Evolutionary conservation across 257 asterid species (phyloP).

Genomic region (Sherardia arvensis): DNA sequence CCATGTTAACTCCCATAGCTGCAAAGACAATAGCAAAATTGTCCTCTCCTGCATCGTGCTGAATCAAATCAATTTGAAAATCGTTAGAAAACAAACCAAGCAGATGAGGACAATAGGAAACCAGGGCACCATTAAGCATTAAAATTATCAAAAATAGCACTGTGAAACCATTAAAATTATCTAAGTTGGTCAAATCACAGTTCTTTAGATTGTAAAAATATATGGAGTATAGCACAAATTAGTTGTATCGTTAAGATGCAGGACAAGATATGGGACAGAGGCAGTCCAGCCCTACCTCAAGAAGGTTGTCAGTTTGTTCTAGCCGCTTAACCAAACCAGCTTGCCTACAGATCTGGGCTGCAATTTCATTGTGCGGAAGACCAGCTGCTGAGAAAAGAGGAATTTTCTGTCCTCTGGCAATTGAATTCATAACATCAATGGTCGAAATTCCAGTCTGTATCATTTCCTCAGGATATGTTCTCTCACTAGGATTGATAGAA

Average conservation of each 20-base stretch:
- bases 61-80: conserved; percentile 20
- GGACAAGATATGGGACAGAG: too few species aligned
- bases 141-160: not conserved
- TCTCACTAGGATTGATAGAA: conserved; percentile 98
- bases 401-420: conserved; percentile 96
- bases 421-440: conserved; percentile 96
- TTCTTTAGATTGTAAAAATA: not conserved
- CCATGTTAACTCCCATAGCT: conserved; percentile 99
- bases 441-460: conserved; percentile 97
- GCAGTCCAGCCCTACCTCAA: conserved; percentile 42
- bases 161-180: not conserved
- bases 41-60: conserved; percentile 76
- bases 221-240: not conserved
- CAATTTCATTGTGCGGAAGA: conserved; percentile 98
- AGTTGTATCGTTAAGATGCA: too few species aligned
- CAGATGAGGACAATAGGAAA: not conserved
- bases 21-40: conserved; percentile 98
- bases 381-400: conserved; percentile 99
- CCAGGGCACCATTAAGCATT: not conserved
- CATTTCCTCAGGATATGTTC: conserved; percentile 98
- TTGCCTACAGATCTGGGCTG: conserved; percentile 98
- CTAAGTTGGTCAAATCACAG: not conserved
- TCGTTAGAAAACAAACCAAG: conserved; percentile 5
- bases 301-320: conserved; percentile 84
- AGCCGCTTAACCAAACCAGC: conserved; percentile 96